A percentile compares a stretch with the other conserved stretches of the same genome.
Conservation (phyloP, 2,329 filamentous ascomycete species). For the Dactylellina sp. region DNA sequence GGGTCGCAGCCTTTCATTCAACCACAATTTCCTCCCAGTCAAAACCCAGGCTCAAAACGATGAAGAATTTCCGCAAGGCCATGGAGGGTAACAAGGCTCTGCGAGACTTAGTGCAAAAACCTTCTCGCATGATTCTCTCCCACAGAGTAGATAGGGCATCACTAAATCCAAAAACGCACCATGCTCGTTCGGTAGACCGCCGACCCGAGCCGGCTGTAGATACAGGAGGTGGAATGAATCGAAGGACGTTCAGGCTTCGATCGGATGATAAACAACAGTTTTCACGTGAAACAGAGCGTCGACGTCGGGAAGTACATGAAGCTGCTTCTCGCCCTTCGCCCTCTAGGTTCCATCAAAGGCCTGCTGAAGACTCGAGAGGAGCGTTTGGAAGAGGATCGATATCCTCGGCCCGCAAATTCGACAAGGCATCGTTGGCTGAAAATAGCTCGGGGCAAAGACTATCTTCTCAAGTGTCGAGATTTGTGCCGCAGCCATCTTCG, state of each 20-base stretch:
- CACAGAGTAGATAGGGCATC: slow-evolving; percentile 67
- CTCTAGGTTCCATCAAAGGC: slow-evolving; percentile 41
- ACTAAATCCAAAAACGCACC: slow-evolving; percentile 58
- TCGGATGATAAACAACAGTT: slow-evolving; percentile 42
- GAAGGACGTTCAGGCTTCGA: slow-evolving; percentile 33
- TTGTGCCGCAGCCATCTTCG: too few relatives aligned
- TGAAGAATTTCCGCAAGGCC: slow-evolving; percentile 5
- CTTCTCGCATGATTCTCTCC: slow-evolving; percentile 72
- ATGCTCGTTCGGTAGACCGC: slow-evolving; percentile 65
- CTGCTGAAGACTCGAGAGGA: not conserved
- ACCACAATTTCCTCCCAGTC: not conserved
- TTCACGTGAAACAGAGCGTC: slow-evolving; percentile 26
- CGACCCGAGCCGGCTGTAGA: slow-evolving; percentile 64
- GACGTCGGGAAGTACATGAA: slow-evolving; percentile 27
- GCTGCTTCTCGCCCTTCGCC: slow-evolving; percentile 30
- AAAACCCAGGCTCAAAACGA: not conserved
- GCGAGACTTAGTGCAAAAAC: slow-evolving; percentile 58
- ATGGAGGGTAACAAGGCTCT: slow-evolving; percentile 14
- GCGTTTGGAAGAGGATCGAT: too few relatives aligned
- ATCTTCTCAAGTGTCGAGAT: too few relatives aligned
- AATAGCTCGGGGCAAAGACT: too few relatives aligned
- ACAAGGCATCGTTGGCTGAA: too few relatives aligned
- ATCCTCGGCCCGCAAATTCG: too few relatives aligned
- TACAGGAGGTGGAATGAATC: slow-evolving; percentile 49
- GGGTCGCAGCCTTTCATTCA: slow-evolving; percentile 29